Base-by-base conservation (phyloP, 352 stramenopile species). In the Pythium rishiriense region DNA sequence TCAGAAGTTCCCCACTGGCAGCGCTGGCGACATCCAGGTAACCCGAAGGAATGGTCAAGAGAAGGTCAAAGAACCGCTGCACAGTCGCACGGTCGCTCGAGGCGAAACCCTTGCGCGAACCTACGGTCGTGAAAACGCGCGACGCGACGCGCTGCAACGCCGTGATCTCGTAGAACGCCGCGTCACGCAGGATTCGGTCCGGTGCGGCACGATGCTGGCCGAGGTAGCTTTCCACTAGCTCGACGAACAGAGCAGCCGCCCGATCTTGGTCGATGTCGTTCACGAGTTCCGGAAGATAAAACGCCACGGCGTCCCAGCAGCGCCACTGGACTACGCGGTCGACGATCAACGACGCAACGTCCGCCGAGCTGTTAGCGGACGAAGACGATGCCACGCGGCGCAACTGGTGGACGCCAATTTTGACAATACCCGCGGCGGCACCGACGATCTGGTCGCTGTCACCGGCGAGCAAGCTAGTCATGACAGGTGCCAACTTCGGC, bases 151-250 rank as follows among this genome's bases (percentile, higher is more conserved):
- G 47, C 12, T 73, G 74, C 56, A 94, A 66, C 24, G 64, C 69
- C 21, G 46, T 31, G 47, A 96, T 93, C 47, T 96, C 87, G 68
- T 93, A 96, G 61, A 96, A 94, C 4, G 70, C 79, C 12, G 87
- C 87, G 56, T 94, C 87, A 41, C 71, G 69, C 58, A 94, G 62
- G 51, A 88, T 84, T 4, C 78, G 78, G 51, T 47, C 47, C 25
- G 49, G 50, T 42, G 65, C 48, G 21, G 50, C n/a, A 60, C 35
- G 21, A 41, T 61, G 54, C 22, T 31, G 17, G 35, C 26, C 31
- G 12, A 70, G 26, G 25, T 45, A 66, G 42, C 62, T 70, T 11
- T 29, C 11, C n/a, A 74, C 35, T 9, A 74, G 35, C 50, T 62
- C 29, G 2, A 48, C 37, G 24, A 59, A 74, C 28, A 74, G 24